Base-by-base conservation (phyloP, 352 stramenopile species). In the Phytophthora tentaculata region DNA sequence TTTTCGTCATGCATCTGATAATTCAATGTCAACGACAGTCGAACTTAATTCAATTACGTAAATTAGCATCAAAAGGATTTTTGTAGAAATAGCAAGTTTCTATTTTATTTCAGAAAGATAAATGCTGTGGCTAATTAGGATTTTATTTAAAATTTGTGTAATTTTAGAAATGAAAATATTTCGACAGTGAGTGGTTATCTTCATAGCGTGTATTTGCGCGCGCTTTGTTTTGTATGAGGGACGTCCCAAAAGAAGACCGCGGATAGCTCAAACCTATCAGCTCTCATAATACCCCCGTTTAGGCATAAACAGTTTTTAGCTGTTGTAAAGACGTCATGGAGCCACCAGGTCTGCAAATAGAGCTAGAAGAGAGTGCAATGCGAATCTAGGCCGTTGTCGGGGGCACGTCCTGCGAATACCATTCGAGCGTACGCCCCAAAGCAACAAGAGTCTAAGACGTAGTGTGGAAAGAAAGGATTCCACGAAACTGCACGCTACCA, bases 101-200 rank as follows among this genome's bases (percentile, higher is more conserved):
- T n/a, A n/a, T n/a, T n/a, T n/a, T n/a, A n/a, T n/a, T n/a, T n/a
- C n/a, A n/a, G n/a, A n/a, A n/a, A n/a, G n/a, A n/a, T n/a, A n/a
- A n/a, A n/a, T n/a, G n/a, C n/a, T n/a, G n/a, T n/a, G n/a, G n/a
- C n/a, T n/a, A n/a, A n/a, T n/a, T n/a, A n/a, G n/a, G n/a, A n/a
- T n/a, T n/a, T n/a, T n/a, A n/a, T 69, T 58, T 45, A n/a, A 55
- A 64, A 64, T 32, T 32, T 32, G 28, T 32, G 4, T 32, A 32
- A 32, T 32, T 32, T 32, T 32, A 32, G 28, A 8, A 32, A 32
- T n/a, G n/a, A n/a, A n/a, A n/a, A n/a, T n/a, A n/a, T n/a, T n/a
- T n/a, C n/a, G n/a, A 8, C 8, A 32, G 3, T 32, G 28, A 32
- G 8, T 32, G 28, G 28, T 32, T 32, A 32, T 32, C 28, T 32